Percentiles rank a stretch among this genome's conserved stretches.
phyloP scores from a whole-genome alignment of 2,329 filamentous ascomycete species.

The Alternaria panax region DNA sequence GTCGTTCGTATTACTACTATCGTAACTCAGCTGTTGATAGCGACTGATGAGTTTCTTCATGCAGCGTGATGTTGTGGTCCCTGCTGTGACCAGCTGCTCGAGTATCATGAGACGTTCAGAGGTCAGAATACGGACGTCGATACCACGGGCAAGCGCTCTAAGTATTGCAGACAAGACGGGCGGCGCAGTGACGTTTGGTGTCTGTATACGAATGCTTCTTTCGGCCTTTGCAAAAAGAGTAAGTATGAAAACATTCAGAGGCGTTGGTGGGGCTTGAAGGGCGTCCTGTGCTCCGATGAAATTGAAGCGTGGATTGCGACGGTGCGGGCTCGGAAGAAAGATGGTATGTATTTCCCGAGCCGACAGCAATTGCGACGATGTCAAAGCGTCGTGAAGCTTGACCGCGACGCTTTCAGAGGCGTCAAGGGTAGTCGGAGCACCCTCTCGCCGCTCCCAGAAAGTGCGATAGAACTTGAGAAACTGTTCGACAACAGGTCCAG shows the following conservation, averaged over 20 bases:
- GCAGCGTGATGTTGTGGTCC: conserved; percentile 74
- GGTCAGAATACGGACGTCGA: conserved; percentile 73
- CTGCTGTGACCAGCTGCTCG: conserved; percentile 82
- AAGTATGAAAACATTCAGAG: conserved; percentile 71
- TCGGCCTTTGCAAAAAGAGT: conserved; percentile 66
- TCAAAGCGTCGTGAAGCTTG: conserved; percentile 5
- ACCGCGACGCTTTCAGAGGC: background rate
- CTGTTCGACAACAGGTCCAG: conserved; percentile 66
- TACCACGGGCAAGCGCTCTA: conserved; percentile 68
- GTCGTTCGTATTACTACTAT: conserved; percentile 22
- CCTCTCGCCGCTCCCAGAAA: conserved; percentile 67
- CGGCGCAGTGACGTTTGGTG: conserved; percentile 77
- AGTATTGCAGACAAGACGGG: conserved; percentile 69
- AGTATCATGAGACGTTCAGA: conserved; percentile 75
- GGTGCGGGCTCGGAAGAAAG: conserved; percentile 77
- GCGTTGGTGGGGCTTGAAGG: conserved; percentile 70
- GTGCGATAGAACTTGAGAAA: conserved; percentile 71
- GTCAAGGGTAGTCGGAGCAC: conserved; percentile 8
- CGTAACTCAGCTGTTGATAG: conserved; percentile 53
- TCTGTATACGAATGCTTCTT: conserved; percentile 71
- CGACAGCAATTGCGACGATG: conserved; percentile 9
- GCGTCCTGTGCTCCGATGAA: conserved; percentile 42
- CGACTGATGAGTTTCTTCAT: conserved; percentile 65
- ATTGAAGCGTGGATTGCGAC: conserved; percentile 70
- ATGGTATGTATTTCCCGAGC: conserved; percentile 59